Conservation (phyloP, 441 rosid genomes). For the Aquilaria agallochum region DNA sequence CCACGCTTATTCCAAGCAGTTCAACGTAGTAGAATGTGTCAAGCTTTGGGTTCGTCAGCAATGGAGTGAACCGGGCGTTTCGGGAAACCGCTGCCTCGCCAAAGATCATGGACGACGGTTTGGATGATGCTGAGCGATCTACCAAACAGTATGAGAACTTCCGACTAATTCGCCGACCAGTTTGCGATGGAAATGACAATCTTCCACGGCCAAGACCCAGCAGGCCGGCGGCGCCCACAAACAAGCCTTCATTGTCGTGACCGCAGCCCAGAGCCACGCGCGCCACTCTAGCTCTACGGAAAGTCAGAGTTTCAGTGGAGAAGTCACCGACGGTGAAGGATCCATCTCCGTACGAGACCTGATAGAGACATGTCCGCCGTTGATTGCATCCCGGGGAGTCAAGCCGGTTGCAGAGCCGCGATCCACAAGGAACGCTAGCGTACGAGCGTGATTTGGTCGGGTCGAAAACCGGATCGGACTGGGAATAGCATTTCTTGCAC, state of each 20-base stretch:
- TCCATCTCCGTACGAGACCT: conserved; percentile 92
- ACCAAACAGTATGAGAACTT: conserved; percentile 88
- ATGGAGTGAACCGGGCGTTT: conserved; percentile 68
- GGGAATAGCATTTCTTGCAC: conserved; percentile 76
- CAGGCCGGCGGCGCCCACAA: conserved; percentile 84
- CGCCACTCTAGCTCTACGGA: conserved; percentile 49
- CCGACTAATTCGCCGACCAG: conserved; percentile 58
- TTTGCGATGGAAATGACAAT: conserved; percentile 74
- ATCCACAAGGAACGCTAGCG: conserved; percentile 44
- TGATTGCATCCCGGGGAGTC: conserved; percentile 63
- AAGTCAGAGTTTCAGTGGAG: conserved; percentile 79
- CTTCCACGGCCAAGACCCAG: conserved; percentile 84
- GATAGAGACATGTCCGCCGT: conserved; percentile 59
- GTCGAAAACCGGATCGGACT: conserved; percentile 73
- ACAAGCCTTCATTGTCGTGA: conserved; percentile 82
- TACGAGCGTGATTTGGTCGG: conserved; percentile 64
- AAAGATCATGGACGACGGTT: conserved; percentile 72
- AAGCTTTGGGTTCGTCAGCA: conserved; percentile 66
- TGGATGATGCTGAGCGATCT: conserved; percentile 68
- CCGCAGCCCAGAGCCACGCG: conserved; percentile 84
- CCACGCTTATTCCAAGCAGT: conserved; percentile 81
- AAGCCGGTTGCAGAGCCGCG: conserved; percentile 63
- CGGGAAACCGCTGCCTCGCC: conserved; percentile 61
- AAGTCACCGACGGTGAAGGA: conserved; percentile 81
- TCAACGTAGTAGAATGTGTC: conserved; percentile 88